These are phyloP conservation scores for Nephelium lappaceum DNA, from an alignment of 345 rosid genomes.

Conservation along the genomic window DNA sequence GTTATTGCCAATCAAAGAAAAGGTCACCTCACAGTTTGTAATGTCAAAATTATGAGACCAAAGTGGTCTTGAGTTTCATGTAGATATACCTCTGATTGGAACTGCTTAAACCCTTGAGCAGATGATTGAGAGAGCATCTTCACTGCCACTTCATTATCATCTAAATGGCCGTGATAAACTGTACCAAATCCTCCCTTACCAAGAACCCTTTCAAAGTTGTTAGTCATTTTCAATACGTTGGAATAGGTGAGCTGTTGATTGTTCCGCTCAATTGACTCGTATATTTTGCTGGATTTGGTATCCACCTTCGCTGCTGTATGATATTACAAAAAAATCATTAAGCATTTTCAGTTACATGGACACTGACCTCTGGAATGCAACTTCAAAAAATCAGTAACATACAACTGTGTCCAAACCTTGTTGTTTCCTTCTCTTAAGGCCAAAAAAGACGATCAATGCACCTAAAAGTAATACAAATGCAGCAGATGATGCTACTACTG, in stretches of 20 bases:
- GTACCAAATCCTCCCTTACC: conserved; percentile 32
- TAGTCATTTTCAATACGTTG: conserved; percentile 25
- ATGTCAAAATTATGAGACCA: neutral
- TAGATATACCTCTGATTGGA: conserved; percentile 49
- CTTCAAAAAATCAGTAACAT: too few relatives aligned
- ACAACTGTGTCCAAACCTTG: conserved; percentile 17
- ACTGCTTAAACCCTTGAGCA: conserved; percentile 45
- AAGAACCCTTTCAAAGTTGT: conserved; percentile 8
- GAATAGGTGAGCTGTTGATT: conserved; percentile 29
- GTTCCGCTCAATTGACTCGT: neutral
- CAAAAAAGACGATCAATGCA: conserved; percentile 25
- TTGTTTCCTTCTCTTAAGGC: conserved; percentile 27
- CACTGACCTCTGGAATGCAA: neutral
- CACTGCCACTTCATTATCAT: conserved; percentile 44
- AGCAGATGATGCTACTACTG: conserved; percentile 31
- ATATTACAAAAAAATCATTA: conserved; percentile 4
- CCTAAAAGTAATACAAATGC: conserved; percentile 28
- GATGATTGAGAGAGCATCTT: conserved; percentile 54
- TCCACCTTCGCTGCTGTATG: neutral
- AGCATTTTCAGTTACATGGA: neutral
- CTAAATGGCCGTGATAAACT: conserved; percentile 48
- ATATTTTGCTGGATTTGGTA: neutral
- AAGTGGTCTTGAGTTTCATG: neutral
- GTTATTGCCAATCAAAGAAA: neutral
- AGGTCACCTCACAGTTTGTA: neutral